These are phyloP conservation scores for Colletotrichum theobromicola DNA, from an alignment of 2,329 filamentous ascomycete genomes.

Conservation along the genomic window DNA sequence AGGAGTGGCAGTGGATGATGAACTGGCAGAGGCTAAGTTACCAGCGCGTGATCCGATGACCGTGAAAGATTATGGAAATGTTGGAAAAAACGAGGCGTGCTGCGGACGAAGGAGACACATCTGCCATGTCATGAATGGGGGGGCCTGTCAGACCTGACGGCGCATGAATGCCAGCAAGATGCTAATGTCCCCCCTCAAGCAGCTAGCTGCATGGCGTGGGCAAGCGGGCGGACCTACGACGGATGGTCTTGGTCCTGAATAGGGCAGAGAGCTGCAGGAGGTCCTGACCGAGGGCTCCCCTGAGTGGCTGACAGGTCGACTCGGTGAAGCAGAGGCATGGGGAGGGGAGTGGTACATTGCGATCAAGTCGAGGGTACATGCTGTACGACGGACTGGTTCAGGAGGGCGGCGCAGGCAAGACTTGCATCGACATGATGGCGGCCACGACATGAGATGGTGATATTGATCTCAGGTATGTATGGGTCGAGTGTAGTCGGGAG, in stretches of 20 bases:
- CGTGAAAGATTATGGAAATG: neutral
- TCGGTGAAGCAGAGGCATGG: constrained; percentile 17
- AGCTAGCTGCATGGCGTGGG: constrained; percentile 10
- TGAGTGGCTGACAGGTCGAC: constrained; percentile 10
- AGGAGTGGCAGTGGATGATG: neutral
- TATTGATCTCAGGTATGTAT: neutral
- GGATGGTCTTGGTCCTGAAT: neutral
- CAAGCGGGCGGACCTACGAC: neutral
- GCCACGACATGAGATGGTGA: neutral
- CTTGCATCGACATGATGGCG: neutral
- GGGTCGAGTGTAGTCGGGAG: neutral
- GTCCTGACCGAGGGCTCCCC: constrained; percentile 3
- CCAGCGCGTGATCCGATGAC: constrained; percentile 13
- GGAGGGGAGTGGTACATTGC: neutral
- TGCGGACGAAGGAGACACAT: neutral
- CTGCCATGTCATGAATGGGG: neutral
- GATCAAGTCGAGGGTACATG: constrained; percentile 5
- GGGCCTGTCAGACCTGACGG: neutral
- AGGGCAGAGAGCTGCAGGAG: constrained; percentile 14
- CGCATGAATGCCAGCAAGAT: neutral
- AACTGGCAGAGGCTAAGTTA: neutral
- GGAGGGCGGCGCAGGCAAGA: neutral
- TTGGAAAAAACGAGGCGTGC: neutral
- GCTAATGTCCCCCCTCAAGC: neutral
- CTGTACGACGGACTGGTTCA: neutral